phyloP scores from a whole-genome alignment of 176 grass and related monocot genomes.

The Oryza glaberrima region DNA sequence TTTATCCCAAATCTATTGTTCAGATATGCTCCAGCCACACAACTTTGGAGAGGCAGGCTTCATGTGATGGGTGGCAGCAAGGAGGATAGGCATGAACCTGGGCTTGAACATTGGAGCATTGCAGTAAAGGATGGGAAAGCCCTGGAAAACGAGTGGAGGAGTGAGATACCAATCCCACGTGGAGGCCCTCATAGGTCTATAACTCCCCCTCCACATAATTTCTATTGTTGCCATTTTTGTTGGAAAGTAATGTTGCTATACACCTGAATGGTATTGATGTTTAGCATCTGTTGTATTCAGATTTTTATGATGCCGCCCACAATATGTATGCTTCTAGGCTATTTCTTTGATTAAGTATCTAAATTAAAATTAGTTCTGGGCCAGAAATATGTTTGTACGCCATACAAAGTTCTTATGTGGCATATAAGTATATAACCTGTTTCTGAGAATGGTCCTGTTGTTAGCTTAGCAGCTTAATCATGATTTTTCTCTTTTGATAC shows the following conservation, averaged over 20 bases:
- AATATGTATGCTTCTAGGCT: neutral
- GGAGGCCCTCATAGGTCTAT: constrained; percentile 90
- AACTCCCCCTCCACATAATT: constrained; percentile 27
- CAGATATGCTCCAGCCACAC: constrained; percentile 97
- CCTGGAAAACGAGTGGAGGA: constrained; percentile 83
- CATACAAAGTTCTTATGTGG: constrained; percentile 13
- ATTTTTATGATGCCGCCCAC: neutral
- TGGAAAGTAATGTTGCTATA: constrained; percentile 25
- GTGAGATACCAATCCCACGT: constrained; percentile 84
- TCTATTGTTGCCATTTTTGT: constrained; percentile 22
- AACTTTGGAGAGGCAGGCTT: constrained; percentile 92
- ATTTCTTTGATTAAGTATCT: neutral
- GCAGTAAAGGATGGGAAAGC: constrained; percentile 88
- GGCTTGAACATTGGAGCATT: constrained; percentile 91
- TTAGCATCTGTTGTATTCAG: neutral
- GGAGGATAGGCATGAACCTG: constrained; percentile 92
- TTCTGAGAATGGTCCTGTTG: neutral
- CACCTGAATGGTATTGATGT: constrained; percentile 9
- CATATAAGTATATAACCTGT: neutral
- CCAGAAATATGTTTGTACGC: constrained; percentile 7
- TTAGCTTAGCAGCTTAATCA: constrained; percentile 29
- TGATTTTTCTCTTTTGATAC: constrained; percentile 28
- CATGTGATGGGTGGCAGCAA: constrained; percentile 99
- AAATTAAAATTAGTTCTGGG: neutral
- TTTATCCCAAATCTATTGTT: constrained; percentile 17